phyloP scores from a whole-genome alignment of 2,329 filamentous ascomycete species.

The Orbilia ellipsospora region DNA sequence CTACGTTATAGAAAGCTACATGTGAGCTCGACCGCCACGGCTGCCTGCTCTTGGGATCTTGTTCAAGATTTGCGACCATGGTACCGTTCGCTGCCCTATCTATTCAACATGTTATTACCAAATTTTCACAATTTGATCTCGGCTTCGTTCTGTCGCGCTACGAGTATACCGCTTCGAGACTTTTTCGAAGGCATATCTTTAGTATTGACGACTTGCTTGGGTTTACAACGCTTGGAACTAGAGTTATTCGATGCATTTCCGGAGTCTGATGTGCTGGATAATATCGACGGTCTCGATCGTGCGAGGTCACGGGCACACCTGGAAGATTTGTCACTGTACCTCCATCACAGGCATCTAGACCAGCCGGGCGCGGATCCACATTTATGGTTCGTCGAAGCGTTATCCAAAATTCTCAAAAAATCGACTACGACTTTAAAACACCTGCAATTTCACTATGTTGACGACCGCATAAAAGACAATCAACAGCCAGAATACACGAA shows the following conservation, averaged over 20 bases:
- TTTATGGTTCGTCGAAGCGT: slow-evolving; percentile 5
- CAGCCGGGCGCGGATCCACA: background rate
- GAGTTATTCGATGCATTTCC: slow-evolving; percentile 3
- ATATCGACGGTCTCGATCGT: background rate
- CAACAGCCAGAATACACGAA: background rate
- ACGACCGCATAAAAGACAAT: slow-evolving; percentile 3
- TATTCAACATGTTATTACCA: slow-evolving; percentile 8
- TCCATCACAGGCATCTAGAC: slow-evolving; percentile 4
- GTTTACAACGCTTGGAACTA: slow-evolving; percentile 4
- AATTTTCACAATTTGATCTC: slow-evolving; percentile 15
- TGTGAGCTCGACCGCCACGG: slow-evolving; percentile 5
- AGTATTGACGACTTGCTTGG: slow-evolving; percentile 4
- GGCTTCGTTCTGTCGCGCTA: slow-evolving; percentile 5
- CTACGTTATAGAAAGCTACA: slow-evolving; percentile 4
- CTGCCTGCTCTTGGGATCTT: slow-evolving; percentile 5
- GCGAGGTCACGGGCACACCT: slow-evolving; percentile 1
- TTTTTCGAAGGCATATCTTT: slow-evolving; percentile 4
- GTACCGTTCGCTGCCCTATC: slow-evolving; percentile 2
- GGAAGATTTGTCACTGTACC: slow-evolving; percentile 6
- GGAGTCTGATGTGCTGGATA: background rate
- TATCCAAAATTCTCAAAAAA: slow-evolving; percentile 10
- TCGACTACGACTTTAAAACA: slow-evolving; percentile 5
- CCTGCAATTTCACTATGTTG: background rate
- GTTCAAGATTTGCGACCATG: slow-evolving; percentile 15
- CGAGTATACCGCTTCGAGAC: slow-evolving; percentile 6